phyloP scores from a whole-genome alignment of 2,329 filamentous ascomycete genomes.

The Exophiala xenobiotica region DNA sequence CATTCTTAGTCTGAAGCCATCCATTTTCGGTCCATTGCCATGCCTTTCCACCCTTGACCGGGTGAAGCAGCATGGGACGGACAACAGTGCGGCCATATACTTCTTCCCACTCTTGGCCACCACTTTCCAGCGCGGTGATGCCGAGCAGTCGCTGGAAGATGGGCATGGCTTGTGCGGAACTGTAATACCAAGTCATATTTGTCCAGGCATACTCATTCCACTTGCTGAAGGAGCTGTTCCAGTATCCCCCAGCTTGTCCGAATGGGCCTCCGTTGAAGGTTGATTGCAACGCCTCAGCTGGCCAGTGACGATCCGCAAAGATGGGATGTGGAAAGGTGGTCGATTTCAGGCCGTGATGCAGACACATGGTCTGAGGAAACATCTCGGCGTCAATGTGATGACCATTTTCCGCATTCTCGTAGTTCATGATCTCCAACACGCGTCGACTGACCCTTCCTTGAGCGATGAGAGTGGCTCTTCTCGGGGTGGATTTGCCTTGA shows the following conservation, averaged over 20 bases:
- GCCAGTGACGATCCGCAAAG: conserved; percentile 74
- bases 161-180: conserved; percentile 35
- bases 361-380: conserved; percentile 69
- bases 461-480: conserved; percentile 75
- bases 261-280: conserved; percentile 37
- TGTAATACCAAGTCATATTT: conserved; percentile 38
- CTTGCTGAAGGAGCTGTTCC: conserved; percentile 37
- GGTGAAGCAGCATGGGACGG: conserved; percentile 36
- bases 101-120: conserved; percentile 34
- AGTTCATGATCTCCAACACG: conserved; percentile 73
- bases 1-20: conserved; percentile 29
- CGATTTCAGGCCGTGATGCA: conserved; percentile 76
- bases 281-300: conserved; percentile 32
- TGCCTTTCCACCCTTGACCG: conserved; percentile 39
- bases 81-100: conserved; percentile 33
- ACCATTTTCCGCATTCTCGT: conserved; percentile 66
- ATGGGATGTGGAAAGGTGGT: conserved; percentile 77
- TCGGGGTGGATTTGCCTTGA: conserved; percentile 58
- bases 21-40: conserved; percentile 29
- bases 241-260: conserved; percentile 34
- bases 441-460: conserved; percentile 71
- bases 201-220: conserved; percentile 37
- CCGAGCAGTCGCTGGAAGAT: conserved; percentile 36
- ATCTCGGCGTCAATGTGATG: conserved; percentile 79
- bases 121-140: conserved; percentile 29